Base-by-base conservation (phyloP, 2,329 filamentous ascomycete species). In the Camillea tinctor region DNA sequence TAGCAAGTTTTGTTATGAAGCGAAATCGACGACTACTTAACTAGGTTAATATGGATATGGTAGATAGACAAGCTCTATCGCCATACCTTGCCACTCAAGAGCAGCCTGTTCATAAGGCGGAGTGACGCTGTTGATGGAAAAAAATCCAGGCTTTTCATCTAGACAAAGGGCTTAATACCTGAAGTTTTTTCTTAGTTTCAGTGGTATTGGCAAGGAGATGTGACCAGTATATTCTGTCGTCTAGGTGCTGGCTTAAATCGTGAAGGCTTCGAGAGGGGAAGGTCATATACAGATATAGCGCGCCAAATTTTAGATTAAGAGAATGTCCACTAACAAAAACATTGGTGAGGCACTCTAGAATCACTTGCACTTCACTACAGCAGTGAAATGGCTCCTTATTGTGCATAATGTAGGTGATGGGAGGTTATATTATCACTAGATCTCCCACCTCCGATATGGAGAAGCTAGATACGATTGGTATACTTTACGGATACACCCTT, bases 321-420 rank as follows among this genome's bases (percentile, higher is more conserved):
- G 17, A 48, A 26, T 56, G 17, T 13, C 36, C 15, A 4, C 9
- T 4, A 48, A 56, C 2, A 54, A 64, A 26, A 59, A 64, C 7
- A 7, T 53, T 0, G 62, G 57, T 50, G 53, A 55, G n/a, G 40
- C n/a, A 1, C 52, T 66, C 22, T 23, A 24, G n/a, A 40, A 22
- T 4, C 26, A 23, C 19, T 19, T 59, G 4, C 23, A n/a, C 48
- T 52, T 40, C 36, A 17, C 6, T 40, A 40, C 36, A 13, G 15
- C 15, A 13, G 15, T 13, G 6, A 68, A 61, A 36, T 80, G 75
- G 77, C 65, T 80, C 44, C 62, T 80, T 1, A 66, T 81, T 1
- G 62, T 80, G 5, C 75, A 79, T 54, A 81, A 80, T 58, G 75
- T 74, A 0, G 79, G 82, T 40, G 73, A 80, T 23, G 58, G 9